Evolutionary conservation across 2,329 filamentous ascomycete species (phyloP), one percentile per base, ranked within the genome.

Genomic region (Pseudogymnoascus sp.): DNA sequence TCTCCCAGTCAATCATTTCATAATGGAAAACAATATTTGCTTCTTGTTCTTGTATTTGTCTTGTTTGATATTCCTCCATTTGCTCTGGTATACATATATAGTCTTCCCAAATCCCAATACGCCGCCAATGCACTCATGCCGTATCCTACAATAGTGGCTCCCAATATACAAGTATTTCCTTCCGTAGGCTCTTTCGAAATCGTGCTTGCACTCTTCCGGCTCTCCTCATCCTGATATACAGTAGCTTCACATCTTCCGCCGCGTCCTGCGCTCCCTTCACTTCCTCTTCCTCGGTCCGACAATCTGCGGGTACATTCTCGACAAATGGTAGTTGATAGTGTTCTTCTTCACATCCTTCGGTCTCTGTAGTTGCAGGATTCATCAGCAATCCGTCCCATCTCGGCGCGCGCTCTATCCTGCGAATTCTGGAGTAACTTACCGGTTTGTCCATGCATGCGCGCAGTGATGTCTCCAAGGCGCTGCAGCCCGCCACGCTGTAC

Each of bases 281-380:
- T 87, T 84, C 76, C 81, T 83, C 77, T 93, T 85, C 83, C 86
- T 79, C 69, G 86, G 83, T 72, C 88, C 83, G 78, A 88, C 84
- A 80, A 96, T 80, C 75, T 88, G 85, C 13, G 86, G 85, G 71
- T 89, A 90, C 79, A 90, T 84, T 72, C 95, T 85, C 69, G 85
- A 84, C 48, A 98, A 80, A 75, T 97, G 93, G 81, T 93, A 93
- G 79, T 98, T 98, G 84, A 98, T 92, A 68, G 84, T 86, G 76
- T 87, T 93, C 79, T 88, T 91, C 74, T 85, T 84, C 68, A 77
- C 75, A 63, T 78, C 76, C 68, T 76, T 76, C 60, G 82, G 76
- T 81, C 81, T 85, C 85, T 88, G 73, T 67, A 65, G 14, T 41
- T 64, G 43, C 21, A 63, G 37, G 25, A 60, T 64, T 23, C 57